Base-by-base conservation (phyloP, 495 filamentous ascomycete species). In the Aspergillus conjunctus region DNA sequence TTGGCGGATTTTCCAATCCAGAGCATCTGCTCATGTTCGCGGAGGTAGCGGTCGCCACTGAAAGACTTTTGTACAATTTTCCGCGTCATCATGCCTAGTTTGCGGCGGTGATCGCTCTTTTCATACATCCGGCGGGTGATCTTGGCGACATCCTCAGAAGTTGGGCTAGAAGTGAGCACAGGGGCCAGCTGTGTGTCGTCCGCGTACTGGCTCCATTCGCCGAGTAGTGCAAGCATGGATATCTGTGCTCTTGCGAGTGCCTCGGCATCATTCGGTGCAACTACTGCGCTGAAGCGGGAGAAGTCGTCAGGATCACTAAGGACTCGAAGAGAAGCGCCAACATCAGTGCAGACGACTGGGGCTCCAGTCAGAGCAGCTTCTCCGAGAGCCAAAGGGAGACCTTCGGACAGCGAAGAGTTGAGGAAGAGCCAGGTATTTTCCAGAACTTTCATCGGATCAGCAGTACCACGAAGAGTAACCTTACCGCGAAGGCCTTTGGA, bases 1-100 rank as follows among this genome's bases (percentile, higher is more conserved):
- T 77, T 77, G 22, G 65, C 65, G 8, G 72, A 70, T 67, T 86
- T 86, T 34, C 81, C 81, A 34, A 87, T 81, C 85, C 85, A 88
- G 20, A 86, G 80, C 85, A 87, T 87, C 67, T 88, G 86, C 67
- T 88, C 86, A 66, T 88, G 86, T 67, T 88, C 86, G 26, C 86
- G 79, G 14, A 88, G 78, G 61, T 88, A 89, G 0, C 86, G 75
- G 45, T 86, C 83, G 4, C 81, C 81, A 32, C 79, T 81, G 70
- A 89, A 88, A 12, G 78, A 82, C 55, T 82, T 83, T 52, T 85
- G 81, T 5, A 88, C 85, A 58, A 86, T 86, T 31, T 78, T 71
- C 18, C 86, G 73, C 0, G 81, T 83, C 65, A 79, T 78, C 85
- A 88, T 83, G 37, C 86, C 86, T 12, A 88, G 75, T 41, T 79